Percentiles rank a stretch among this genome's conserved stretches.
Conservation (phyloP, 768 basidiomycete species). For the Stropharia rugosoannulata region DNA sequence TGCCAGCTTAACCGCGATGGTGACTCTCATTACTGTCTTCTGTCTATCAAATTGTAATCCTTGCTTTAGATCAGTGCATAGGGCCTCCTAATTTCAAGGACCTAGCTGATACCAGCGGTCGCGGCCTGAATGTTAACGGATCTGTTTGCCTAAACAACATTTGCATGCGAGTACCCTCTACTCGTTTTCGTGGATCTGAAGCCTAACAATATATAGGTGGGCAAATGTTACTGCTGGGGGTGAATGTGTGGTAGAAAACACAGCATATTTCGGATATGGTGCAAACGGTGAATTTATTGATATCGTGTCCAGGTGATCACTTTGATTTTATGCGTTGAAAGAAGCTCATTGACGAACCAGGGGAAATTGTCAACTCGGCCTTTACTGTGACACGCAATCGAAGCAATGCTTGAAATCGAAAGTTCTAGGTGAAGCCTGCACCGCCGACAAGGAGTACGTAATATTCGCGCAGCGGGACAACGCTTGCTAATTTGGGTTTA, state of each 20-base stretch:
- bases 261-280: conserved; percentile 71
- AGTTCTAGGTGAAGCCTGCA: conserved; percentile 56
- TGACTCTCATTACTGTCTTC: conserved; percentile 25
- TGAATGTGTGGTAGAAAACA: conserved; percentile 74
- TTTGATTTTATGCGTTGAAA: neutral
- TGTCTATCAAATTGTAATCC: neutral
- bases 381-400: conserved; percentile 71
- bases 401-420: conserved; percentile 61
- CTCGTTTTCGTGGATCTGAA: neutral
- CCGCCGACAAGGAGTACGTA: conserved; percentile 48
- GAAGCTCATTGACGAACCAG: conserved; percentile 19
- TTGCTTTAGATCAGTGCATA: conserved; percentile 68
- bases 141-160: conserved; percentile 79
- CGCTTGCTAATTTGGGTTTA: conserved; percentile 22
- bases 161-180: conserved; percentile 64
- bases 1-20: conserved; percentile 91
- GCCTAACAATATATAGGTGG: conserved; percentile 46
- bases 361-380: conserved; percentile 69
- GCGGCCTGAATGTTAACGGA: conserved; percentile 77
- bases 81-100: conserved; percentile 64
- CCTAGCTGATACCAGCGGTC: conserved; percentile 60
- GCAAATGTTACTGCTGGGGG: conserved; percentile 71
- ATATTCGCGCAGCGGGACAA: neutral
- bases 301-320: conserved; percentile 73
- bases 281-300: conserved; percentile 63